Evolutionary conservation across 805 yeast species (phyloP).

Genomic region (Saccharomycopsis guyanensis): DNA sequence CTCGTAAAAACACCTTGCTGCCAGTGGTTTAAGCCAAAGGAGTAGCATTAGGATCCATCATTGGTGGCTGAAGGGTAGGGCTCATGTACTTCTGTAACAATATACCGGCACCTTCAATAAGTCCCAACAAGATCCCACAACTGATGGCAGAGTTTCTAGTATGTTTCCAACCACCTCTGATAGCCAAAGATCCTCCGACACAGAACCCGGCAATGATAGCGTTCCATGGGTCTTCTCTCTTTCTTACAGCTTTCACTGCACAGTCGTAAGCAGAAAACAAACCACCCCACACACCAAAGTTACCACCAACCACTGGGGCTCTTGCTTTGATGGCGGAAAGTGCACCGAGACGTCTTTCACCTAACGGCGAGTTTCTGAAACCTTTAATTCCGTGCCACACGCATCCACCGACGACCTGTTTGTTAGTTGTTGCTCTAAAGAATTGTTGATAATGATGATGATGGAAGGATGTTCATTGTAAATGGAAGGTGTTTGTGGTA

Average conservation of each 20-base stretch:
- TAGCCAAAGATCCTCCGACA: conserved; percentile 96
- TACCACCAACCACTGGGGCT: conserved; percentile 98
- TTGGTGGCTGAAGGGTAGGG: conserved; percentile 13
- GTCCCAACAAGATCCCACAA: conserved; percentile 94
- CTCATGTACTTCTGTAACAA: conserved; percentile 90
- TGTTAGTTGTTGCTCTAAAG: neutral
- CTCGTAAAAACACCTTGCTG: no score
- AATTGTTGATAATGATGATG: no score
- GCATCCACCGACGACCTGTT: conserved; percentile 78
- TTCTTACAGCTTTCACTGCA: conserved; percentile 88
- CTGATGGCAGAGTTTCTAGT: conserved; percentile 94
- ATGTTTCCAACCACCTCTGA: conserved; percentile 98
- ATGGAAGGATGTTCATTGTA: no score
- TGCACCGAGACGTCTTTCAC: conserved; percentile 90
- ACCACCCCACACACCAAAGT: conserved; percentile 99
- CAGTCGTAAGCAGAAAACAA: conserved; percentile 93
- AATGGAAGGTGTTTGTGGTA: no score
- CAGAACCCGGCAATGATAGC: conserved; percentile 96
- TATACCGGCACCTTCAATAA: conserved; percentile 96
- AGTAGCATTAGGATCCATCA: conserved; percentile 11
- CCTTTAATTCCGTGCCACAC: conserved; percentile 99
- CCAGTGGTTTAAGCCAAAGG: neutral
- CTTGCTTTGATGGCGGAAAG: conserved; percentile 86
- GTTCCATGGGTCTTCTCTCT: conserved; percentile 98
- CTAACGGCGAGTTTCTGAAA: conserved; percentile 94